Conservation (phyloP, 148 eudicot species). For the Selenicereus undatus region DNA sequence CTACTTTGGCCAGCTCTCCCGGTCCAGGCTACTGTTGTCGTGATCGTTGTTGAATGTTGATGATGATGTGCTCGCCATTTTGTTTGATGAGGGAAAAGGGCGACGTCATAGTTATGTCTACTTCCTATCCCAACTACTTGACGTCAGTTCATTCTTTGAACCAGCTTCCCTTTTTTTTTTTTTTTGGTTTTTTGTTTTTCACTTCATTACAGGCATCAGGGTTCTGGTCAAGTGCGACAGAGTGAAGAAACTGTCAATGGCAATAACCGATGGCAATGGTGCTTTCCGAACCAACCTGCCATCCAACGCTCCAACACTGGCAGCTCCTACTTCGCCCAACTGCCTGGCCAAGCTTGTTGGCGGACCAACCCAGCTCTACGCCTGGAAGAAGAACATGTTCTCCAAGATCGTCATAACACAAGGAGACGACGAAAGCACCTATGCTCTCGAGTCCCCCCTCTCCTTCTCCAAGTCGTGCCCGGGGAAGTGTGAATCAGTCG, state of each 20-base stretch:
- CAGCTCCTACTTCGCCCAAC: conserved; percentile 16
- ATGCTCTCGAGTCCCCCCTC: conserved; percentile 40
- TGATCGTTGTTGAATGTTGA: background rate
- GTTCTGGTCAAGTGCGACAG: conserved; percentile 52
- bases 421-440: conserved; percentile 23
- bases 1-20: background rate
- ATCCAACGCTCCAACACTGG: conserved; percentile 16
- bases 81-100: background rate
- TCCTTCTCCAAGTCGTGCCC: conserved; percentile 55
- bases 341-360: conserved; percentile 60
- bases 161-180: no score
- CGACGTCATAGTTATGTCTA: background rate
- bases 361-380: conserved; percentile 54
- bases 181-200: background rate
- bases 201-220: conserved; percentile 38
- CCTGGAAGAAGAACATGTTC: conserved; percentile 28
- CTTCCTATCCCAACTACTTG: background rate
- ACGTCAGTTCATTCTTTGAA: no score
- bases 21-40: background rate
- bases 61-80: background rate
- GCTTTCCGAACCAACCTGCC: conserved; percentile 51
- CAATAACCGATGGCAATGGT: conserved; percentile 51
- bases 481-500: conserved; percentile 32
- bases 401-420: conserved; percentile 22
- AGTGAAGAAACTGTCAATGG: conserved; percentile 50